Evolutionary conservation across 768 basidiomycete species (phyloP).

Genomic region (Chalciporus piperatus): DNA sequence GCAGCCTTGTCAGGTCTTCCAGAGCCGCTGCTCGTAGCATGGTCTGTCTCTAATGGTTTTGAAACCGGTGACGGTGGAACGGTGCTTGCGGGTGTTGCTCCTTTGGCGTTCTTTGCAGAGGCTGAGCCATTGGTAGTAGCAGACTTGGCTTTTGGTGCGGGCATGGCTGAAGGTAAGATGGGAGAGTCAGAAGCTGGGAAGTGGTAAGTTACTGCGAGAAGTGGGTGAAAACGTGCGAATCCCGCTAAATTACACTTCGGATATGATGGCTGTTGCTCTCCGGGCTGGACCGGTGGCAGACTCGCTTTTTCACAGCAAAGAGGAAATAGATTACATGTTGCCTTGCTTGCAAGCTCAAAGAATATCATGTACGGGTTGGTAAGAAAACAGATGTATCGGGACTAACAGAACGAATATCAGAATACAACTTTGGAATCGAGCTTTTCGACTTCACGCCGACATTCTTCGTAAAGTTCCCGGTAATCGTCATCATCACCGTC

Average conservation of each 20-base stretch:
- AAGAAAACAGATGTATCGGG: background rate
- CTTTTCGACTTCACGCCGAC: conserved; percentile 79
- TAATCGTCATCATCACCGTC: conserved; percentile 81
- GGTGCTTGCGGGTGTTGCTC: conserved; percentile 24
- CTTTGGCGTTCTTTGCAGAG: conserved; percentile 22
- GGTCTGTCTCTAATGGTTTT: conserved; percentile 20
- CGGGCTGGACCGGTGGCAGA: background rate
- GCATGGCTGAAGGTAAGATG: conserved; percentile 16
- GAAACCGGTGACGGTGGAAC: conserved; percentile 27
- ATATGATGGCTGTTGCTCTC: background rate
- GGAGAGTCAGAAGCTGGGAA: conserved; percentile 24
- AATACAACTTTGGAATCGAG: conserved; percentile 70
- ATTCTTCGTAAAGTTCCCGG: conserved; percentile 82
- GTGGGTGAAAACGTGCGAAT: conserved; percentile 21
- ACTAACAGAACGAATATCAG: conserved; percentile 31
- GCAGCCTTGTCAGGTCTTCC: conserved; percentile 81
- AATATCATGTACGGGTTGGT: background rate
- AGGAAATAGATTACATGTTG: background rate
- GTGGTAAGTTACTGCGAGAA: conserved; percentile 13
- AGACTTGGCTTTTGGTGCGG: conserved; percentile 55
- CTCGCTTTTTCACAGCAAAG: background rate
- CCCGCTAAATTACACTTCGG: background rate
- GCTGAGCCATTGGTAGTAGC: conserved; percentile 47
- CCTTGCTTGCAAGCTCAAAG: background rate
- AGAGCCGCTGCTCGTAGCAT: conserved; percentile 24